Evolutionary conservation across 2,329 filamentous ascomycete species (phyloP).

Genomic region (Penicillium sclerotiorum): DNA sequence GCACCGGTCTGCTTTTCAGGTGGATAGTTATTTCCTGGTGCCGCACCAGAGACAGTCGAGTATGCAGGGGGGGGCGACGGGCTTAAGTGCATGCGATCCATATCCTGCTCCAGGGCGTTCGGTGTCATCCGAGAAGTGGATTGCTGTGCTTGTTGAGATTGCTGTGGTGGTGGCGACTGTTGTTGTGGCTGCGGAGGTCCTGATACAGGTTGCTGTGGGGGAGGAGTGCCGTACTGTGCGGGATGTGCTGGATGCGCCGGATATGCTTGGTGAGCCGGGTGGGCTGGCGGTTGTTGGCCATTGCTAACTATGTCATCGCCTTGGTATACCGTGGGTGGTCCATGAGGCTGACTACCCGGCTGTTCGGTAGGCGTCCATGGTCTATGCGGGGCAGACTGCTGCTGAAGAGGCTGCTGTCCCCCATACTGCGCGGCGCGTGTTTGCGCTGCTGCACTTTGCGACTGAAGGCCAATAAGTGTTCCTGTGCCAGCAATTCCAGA

Average conservation of each 20-base stretch:
- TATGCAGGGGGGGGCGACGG: slow-evolving; percentile 95
- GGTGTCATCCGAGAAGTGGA: slow-evolving; percentile 51
- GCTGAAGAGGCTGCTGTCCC: slow-evolving; percentile 43
- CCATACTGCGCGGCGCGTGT: slow-evolving; percentile 81
- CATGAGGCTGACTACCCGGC: slow-evolving; percentile 82
- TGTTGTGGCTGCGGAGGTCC: slow-evolving; percentile 23
- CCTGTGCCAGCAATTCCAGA: slow-evolving; percentile 85
- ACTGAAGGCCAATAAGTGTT: slow-evolving; percentile 74
- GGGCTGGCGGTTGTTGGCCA: slow-evolving; percentile 41
- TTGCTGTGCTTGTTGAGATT: slow-evolving; percentile 25
- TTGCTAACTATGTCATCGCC: slow-evolving; percentile 69
- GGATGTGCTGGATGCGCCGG: slow-evolving; percentile 12
- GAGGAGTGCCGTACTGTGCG: slow-evolving; percentile 34
- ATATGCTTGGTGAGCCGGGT: too few relatives aligned
- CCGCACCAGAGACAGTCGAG: slow-evolving; percentile 67
- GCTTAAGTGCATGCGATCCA: slow-evolving; percentile 76
- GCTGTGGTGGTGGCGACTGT: slow-evolving; percentile 28
- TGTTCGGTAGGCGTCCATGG: slow-evolving; percentile 96
- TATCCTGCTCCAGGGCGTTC: slow-evolving; percentile 81
- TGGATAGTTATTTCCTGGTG: slow-evolving; percentile 63
- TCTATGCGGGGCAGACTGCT: slow-evolving; percentile 50
- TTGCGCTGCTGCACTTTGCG: slow-evolving; percentile 77
- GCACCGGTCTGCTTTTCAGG: slow-evolving; percentile 71
- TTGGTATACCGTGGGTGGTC: slow-evolving; percentile 89
- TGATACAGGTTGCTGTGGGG: slow-evolving; percentile 26